Evolutionary conservation across 768 basidiomycete species (phyloP), one percentile per base, ranked within the genome.

Genomic region (Infundibulicybe gibba): DNA sequence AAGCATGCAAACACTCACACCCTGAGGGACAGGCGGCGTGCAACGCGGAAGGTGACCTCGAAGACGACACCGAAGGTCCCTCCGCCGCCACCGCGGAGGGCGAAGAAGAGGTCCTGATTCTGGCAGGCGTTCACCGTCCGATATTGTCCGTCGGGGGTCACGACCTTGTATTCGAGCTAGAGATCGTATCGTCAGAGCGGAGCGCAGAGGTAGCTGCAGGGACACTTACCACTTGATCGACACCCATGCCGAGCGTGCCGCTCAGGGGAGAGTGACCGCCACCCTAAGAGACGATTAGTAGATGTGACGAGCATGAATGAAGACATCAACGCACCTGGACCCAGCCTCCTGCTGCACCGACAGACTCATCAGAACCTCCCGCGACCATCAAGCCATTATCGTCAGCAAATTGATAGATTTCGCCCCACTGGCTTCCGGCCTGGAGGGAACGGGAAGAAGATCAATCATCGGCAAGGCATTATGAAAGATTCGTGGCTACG

Each of bases 361-460:
- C 74, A 14, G 65, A 62, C 47, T 59, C 60, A 50, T 75, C 74
- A 41, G 64, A 25, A 8, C 25, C 74, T 45, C 75, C 74, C 21
- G 74, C 71, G 17, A 77, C 21, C 1, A 72, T 75, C 37, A 76
- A 61, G 40, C 74, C 71, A 46, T 75, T 51, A 2, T 53, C 54
- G 21, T 74, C 71, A 2, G 74, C 75, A 57, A 74, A 76, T 6
- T 54, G 56, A 50, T 72, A 74, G 9, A 69, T 67, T 38, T 75
- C 68, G 4, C 56, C 55, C 69, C 68, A 76, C 45, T 74, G 72
- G 5, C 72, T 64, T 1, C 75, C 74, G 41, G 74, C 73, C 73
- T 76, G 25, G 8, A 25, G 8, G 8, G 25, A 25, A 25, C 2
- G 8, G 25, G 25, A 25, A 25, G n/a, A n/a, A n/a, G 25, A 25